Conservation (phyloP, 148 eudicot species). For the Rhododendron henanense region DNA sequence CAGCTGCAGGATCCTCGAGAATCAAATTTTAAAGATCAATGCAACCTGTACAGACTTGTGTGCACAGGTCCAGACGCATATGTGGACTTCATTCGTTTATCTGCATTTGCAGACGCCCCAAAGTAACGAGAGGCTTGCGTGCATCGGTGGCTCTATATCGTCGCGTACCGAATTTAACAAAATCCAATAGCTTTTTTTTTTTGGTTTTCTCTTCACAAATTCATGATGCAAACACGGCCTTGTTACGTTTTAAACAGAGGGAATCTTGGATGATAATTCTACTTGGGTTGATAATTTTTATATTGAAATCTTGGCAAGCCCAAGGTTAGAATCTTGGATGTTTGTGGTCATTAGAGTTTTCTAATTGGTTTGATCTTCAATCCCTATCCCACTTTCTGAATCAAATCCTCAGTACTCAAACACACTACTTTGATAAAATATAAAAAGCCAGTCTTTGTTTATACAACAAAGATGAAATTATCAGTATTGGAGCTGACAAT, state of each 20-base stretch:
- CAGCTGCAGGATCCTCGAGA: not conserved
- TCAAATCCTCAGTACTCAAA: not conserved
- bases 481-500: not conserved
- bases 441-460: not conserved
- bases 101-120: not conserved
- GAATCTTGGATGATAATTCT: too few species aligned
- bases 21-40: not conserved
- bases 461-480: not conserved
- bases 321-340: not conserved
- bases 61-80: not conserved
- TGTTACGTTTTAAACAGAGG: not conserved
- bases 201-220: not conserved
- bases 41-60: not conserved
- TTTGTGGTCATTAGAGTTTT: not conserved
- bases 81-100: not conserved
- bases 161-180: not conserved
- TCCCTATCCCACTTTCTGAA: constrained; percentile 11
- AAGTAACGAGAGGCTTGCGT: not conserved
- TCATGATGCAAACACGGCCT: not conserved
- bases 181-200: not conserved
- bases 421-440: not conserved
- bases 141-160: not conserved
- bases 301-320: constrained; percentile 12
- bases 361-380: not conserved
- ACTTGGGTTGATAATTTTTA: constrained; percentile 1